Evolutionary conservation across 2,329 filamentous ascomycete genomes (phyloP).

Genomic region (Penicillium fuscoglaucum): DNA sequence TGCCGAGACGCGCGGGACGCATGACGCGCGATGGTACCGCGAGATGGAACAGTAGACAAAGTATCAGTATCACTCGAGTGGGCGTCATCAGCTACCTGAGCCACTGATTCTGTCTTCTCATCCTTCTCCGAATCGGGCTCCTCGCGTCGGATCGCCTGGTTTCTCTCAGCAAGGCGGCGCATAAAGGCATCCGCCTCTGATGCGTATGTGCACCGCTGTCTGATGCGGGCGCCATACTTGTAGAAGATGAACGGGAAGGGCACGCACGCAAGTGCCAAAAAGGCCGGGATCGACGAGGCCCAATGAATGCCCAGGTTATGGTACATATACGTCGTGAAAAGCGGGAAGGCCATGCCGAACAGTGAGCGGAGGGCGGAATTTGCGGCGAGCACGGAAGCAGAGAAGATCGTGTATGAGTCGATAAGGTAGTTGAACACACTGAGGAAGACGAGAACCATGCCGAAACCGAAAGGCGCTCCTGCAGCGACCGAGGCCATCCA

Average conservation of each 20-base stretch:
- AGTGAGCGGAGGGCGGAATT: conserved; percentile 28
- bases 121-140: conserved; percentile 4
- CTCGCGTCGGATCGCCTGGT: conserved; percentile 9
- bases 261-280: conserved; percentile 27
- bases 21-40: conserved; percentile 15
- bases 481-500: conserved; percentile 28
- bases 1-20: conserved; percentile 21
- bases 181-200: conserved; percentile 38
- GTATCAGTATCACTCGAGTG: conserved; percentile 18
- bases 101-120: conserved; percentile 7
- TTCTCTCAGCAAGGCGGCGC: conserved; percentile 28
- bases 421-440: conserved; percentile 31
- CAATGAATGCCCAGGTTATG: conserved; percentile 29
- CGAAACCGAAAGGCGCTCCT: conserved; percentile 28
- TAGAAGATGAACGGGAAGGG: conserved; percentile 32
- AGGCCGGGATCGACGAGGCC: conserved; percentile 28
- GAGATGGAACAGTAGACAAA: conserved; percentile 23
- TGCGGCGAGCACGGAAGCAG: conserved; percentile 27
- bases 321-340: conserved; percentile 31
- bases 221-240: conserved; percentile 25
- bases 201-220: conserved; percentile 25
- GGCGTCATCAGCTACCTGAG: neutral
- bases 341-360: conserved; percentile 29
- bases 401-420: conserved; percentile 30
- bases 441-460: conserved; percentile 29